phyloP scores from a whole-genome alignment of 1,284 basidiomycete species.

The Tausonia pullulans region DNA sequence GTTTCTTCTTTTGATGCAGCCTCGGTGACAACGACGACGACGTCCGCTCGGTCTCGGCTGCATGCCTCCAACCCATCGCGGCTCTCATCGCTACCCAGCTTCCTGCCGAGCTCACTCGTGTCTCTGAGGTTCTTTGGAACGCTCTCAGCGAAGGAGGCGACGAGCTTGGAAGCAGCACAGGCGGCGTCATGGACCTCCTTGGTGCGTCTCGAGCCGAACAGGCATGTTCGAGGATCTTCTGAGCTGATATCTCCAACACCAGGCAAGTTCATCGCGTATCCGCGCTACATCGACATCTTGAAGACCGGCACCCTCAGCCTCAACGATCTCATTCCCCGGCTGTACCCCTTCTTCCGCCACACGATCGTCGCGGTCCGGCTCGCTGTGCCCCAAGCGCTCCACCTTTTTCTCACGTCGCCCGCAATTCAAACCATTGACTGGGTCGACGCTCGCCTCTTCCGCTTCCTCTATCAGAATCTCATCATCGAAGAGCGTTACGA shows the following conservation, averaged over 20 bases:
- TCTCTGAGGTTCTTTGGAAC: conserved; percentile 80
- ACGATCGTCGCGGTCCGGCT: conserved; percentile 89
- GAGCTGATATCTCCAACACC: conserved; percentile 9
- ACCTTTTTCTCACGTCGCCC: conserved; percentile 69
- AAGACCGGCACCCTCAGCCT: conserved; percentile 48
- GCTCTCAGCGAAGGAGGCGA: conserved; percentile 90
- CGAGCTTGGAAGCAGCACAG: conserved; percentile 91
- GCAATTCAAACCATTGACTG: conserved; percentile 61
- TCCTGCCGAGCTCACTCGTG: conserved; percentile 56
- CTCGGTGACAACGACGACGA: conserved; percentile 90
- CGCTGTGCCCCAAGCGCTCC: conserved; percentile 81
- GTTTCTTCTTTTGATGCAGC: conserved; percentile 35
- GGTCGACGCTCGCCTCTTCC: conserved; percentile 66
- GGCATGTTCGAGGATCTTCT: background rate
- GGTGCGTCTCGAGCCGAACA: conserved; percentile 41
- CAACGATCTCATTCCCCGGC: conserved; percentile 65
- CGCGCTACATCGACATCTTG: conserved; percentile 66
- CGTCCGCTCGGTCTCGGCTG: conserved; percentile 89
- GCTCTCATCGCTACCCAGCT: conserved; percentile 65
- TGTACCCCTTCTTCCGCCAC: conserved; percentile 96
- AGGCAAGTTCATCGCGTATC: conserved; percentile 72
- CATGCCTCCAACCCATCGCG: conserved; percentile 78
- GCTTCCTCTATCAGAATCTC: conserved; percentile 87
- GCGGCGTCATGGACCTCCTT: conserved; percentile 92
- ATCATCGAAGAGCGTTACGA: conserved; percentile 82